Evolutionary conservation across 2,329 filamentous ascomycete genomes (phyloP).

Genomic region (Coleophoma cylindrospora): DNA sequence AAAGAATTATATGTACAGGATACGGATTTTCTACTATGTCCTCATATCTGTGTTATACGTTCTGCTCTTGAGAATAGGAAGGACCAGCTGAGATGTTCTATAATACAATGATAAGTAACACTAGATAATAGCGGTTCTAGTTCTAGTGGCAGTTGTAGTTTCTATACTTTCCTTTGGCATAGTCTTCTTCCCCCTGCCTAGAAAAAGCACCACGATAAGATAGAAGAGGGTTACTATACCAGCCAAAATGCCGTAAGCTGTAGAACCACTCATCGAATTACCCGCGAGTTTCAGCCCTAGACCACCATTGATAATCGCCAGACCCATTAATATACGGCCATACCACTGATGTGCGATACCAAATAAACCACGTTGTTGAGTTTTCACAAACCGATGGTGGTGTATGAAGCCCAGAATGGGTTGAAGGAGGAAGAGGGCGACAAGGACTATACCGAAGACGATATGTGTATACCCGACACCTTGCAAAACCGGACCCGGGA

Average conservation of each 20-base stretch:
- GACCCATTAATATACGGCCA: constrained; percentile 51
- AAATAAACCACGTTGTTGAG: constrained; percentile 41
- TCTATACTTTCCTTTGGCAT: too few relatives aligned
- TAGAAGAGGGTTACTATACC: too few relatives aligned
- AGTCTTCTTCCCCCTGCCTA: constrained; percentile 12
- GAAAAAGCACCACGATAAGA: too few relatives aligned
- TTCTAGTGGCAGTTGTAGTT: too few relatives aligned
- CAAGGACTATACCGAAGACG: constrained; percentile 48
- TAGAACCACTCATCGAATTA: constrained; percentile 34
- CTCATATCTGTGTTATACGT: too few relatives aligned
- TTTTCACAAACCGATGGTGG: constrained; percentile 46
- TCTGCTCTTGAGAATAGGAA: too few relatives aligned
- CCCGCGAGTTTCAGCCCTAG: constrained; percentile 49
- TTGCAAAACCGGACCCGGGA: constrained; percentile 1
- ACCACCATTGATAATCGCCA: constrained; percentile 60
- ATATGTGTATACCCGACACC: constrained; percentile 41
- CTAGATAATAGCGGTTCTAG: too few relatives aligned
- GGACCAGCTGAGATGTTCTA: too few relatives aligned
- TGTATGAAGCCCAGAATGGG: constrained; percentile 53
- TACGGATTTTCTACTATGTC: too few relatives aligned
- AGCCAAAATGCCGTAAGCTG: constrained; percentile 37
- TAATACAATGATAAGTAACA: too few relatives aligned
- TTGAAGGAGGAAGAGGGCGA: constrained; percentile 50
- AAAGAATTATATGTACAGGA: too few relatives aligned
- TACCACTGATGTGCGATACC: constrained; percentile 59